Base-by-base conservation (phyloP, 2,329 filamentous ascomycete species). In the Diatrype stigma region DNA sequence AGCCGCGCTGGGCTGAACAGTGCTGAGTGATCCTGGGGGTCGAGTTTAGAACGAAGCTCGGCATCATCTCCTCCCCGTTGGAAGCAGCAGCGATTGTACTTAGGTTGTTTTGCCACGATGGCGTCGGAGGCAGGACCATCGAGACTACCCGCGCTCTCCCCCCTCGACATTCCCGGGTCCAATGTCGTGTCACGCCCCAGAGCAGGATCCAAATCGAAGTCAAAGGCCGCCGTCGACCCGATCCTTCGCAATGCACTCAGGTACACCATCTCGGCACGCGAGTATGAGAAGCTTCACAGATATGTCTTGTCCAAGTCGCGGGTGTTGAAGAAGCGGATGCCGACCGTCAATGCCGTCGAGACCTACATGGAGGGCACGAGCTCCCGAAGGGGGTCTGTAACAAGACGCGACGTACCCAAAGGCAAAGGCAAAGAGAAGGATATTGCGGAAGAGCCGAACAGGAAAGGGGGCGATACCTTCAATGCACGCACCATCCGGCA, bases 231-330 rank as follows among this genome's bases (percentile, higher is more conserved):
- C 35, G 67, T 70, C 52, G 87, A 93, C 59, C 87, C 89, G 5
- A 79, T 95, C 56, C 78, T 95, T 51, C 89, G 89, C 69, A 95
- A 94, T 69, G 86, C 90, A 42, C 78, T 96, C 52, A 86, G 91
- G 59, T 92, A 96, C 71, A 94, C 89, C 51, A 90, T 92, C 65
- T 87, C 84, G 6, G 85, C 90, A 40, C 84, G 86, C 68, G 92
- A 96, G 69, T 96, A 96, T 70, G 86, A 89, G 59, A 75, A 86
- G 1, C 80, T 96, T 17, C 90, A 96, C 69, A 86, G 87, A 63
- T 91, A 92, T 65, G 80, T 96, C 48, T 78, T 94, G 47, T 90
- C 89, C 54, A 84, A 86, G 45, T 86, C 89, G 42, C 77, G 76
- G 48, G 67, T 79, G 6, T 69, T 87, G 34, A 77, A 76, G 48